These are phyloP conservation scores for Penicillium maclennaniae DNA, from an alignment of 495 filamentous ascomycete genomes.

Conservation along the genomic window DNA sequence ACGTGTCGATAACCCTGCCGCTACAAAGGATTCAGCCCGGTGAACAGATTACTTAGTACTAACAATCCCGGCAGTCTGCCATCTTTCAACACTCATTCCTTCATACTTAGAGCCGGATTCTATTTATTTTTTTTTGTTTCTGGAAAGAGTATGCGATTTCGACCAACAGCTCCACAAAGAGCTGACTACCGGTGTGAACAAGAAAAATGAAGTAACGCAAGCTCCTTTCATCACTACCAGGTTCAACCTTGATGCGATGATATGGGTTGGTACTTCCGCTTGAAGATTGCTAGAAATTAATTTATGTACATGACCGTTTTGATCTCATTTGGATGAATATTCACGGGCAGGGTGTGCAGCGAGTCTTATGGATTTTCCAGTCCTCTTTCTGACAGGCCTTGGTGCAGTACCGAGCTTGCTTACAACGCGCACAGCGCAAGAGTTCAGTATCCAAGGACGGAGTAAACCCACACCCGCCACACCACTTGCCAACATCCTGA, in stretches of 20 bases:
- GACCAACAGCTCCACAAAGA: constrained; percentile 64
- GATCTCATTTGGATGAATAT: background rate
- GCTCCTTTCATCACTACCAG: no score
- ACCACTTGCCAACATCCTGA: constrained; percentile 1
- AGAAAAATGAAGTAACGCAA: constrained; percentile 44
- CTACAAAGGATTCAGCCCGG: no score
- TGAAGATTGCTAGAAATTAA: background rate
- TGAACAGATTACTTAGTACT: no score
- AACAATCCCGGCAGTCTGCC: constrained; percentile 56
- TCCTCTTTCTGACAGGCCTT: constrained; percentile 7
- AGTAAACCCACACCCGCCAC: constrained; percentile 9
- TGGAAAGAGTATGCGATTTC: constrained; percentile 64
- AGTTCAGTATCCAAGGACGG: constrained; percentile 2
- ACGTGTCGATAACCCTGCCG: no score
- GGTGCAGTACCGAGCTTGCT: constrained; percentile 7
- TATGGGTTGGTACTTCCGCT: no score
- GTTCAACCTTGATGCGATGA: no score
- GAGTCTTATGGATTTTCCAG: constrained; percentile 3
- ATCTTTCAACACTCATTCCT: constrained; percentile 46
- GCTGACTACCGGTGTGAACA: constrained; percentile 55
- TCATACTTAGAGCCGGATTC: constrained; percentile 46
- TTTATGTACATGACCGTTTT: background rate
- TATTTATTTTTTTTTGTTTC: constrained; percentile 55
- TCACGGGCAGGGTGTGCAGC: background rate
- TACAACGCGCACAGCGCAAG: constrained; percentile 4